These are phyloP conservation scores for Colletotrichum australisinense DNA, from an alignment of 2,329 filamentous ascomycete genomes.

Conservation along the genomic window DNA sequence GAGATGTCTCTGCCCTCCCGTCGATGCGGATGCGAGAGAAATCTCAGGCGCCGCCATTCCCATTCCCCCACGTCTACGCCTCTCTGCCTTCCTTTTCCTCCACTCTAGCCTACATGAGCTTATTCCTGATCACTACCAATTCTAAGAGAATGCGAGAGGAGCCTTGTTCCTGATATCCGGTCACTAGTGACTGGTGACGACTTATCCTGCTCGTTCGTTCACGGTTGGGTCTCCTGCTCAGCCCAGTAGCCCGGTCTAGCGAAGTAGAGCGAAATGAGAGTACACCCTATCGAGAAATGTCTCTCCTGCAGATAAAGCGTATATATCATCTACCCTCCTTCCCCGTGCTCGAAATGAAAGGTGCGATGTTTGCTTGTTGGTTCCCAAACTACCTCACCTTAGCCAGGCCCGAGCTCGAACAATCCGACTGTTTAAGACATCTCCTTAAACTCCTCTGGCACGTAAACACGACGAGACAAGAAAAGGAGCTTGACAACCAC, in stretches of 20 bases:
- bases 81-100: background rate
- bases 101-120: background rate
- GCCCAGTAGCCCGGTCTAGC: background rate
- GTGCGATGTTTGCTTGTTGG: background rate
- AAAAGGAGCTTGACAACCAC: background rate
- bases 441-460: background rate
- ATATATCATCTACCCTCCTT: background rate
- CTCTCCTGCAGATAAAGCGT: background rate
- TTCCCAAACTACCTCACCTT: background rate
- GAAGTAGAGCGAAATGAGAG: background rate
- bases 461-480: background rate
- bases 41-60: background rate
- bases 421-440: background rate
- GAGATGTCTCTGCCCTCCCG: background rate
- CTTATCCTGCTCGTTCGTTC: too few relatives aligned
- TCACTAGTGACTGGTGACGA: background rate
- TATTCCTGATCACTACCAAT: background rate
- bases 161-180: background rate
- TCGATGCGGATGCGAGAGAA: background rate
- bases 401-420: background rate
- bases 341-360: background rate
- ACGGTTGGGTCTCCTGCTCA: background rate
- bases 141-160: slow-evolving; percentile 9
- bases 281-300: background rate
- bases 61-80: background rate